A percentile compares a stretch with the other conserved stretches of the same genome.
phyloP scores from a whole-genome alignment of 371 early-diverging fungal species.

The Zychaea mexicana region DNA sequence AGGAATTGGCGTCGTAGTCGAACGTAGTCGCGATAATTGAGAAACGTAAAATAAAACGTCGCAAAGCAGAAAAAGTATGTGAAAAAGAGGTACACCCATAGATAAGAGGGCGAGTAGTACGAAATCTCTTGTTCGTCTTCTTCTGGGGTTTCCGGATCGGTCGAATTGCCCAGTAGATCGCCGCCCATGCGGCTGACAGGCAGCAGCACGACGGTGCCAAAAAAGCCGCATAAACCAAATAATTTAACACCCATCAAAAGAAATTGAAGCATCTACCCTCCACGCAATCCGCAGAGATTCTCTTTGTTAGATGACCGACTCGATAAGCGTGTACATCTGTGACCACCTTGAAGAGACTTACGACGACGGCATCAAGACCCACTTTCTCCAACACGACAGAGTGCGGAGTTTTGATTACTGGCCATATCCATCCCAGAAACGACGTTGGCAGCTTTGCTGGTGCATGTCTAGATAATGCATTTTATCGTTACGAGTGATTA shows the following conservation, averaged over 20 bases:
- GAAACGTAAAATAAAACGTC: conserved; percentile 59
- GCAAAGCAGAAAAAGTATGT: conserved; percentile 66
- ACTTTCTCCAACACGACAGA: conserved; percentile 61
- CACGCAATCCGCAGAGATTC: too few relatives aligned
- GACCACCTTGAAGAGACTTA: conserved; percentile 16
- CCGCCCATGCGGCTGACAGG: conserved; percentile 54
- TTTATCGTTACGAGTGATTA: neutral
- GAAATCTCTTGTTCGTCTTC: conserved; percentile 9
- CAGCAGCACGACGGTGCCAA: conserved; percentile 47
- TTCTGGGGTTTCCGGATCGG: conserved; percentile 25
- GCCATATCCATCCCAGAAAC: conserved; percentile 68
- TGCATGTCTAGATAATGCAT: conserved; percentile 42
- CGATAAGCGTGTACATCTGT: too few relatives aligned
- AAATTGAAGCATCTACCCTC: conserved; percentile 50
- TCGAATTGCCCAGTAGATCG: conserved; percentile 32
- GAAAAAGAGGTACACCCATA: conserved; percentile 62
- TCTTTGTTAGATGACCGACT: too few relatives aligned
- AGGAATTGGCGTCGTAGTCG: conserved; percentile 55
- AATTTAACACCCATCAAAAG: conserved; percentile 53
- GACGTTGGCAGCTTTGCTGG: conserved; percentile 52
- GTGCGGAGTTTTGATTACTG: conserved; percentile 56
- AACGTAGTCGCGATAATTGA: conserved; percentile 63
- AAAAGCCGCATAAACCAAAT: conserved; percentile 51
- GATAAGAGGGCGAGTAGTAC: conserved; percentile 33
- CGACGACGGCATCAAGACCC: conserved; percentile 72